These are phyloP conservation scores for Cunninghamia lanceolata DNA, from an alignment of 75 land plant species.

Conservation along the genomic window DNA sequence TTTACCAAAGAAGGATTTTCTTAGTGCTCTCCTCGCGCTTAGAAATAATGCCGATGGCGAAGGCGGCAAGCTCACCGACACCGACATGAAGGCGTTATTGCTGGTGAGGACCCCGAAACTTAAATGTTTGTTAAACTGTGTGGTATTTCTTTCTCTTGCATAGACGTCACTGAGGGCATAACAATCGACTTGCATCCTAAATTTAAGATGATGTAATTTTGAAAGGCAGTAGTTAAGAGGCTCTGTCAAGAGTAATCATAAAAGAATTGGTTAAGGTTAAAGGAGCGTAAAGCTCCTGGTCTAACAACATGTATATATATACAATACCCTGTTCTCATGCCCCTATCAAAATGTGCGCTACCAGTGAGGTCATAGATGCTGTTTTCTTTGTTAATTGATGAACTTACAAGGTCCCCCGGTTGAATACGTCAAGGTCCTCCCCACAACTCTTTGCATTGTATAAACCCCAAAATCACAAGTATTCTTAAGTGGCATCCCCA, in stretches of 20 bases:
- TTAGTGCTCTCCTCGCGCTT: neutral
- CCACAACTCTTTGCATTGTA: no score
- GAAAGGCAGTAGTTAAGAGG: no score
- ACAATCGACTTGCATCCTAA: neutral
- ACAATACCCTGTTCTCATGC: no score
- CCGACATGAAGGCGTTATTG: slow-evolving; percentile 57
- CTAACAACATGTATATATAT: no score
- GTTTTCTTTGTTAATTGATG: no score
- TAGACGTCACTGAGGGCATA: neutral
- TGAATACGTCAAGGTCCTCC: no score
- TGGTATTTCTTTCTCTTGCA: neutral
- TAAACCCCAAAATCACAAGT: no score
- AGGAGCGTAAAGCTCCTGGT: no score
- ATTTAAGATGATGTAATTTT: neutral
- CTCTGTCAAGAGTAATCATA: neutral
- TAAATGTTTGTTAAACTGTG: no score
- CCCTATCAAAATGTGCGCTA: neutral
- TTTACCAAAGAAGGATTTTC: neutral
- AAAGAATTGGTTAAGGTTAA: no score
- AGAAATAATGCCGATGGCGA: slow-evolving; percentile 26
- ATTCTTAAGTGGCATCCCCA: no score
- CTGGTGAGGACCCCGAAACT: slow-evolving; percentile 13
- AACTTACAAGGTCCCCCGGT: no score
- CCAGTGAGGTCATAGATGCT: neutral
- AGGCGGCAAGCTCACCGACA: slow-evolving; percentile 42